Conservation (phyloP, 225 moss, liverwort and hornwort genomes). For the Bryum argenteum region DNA sequence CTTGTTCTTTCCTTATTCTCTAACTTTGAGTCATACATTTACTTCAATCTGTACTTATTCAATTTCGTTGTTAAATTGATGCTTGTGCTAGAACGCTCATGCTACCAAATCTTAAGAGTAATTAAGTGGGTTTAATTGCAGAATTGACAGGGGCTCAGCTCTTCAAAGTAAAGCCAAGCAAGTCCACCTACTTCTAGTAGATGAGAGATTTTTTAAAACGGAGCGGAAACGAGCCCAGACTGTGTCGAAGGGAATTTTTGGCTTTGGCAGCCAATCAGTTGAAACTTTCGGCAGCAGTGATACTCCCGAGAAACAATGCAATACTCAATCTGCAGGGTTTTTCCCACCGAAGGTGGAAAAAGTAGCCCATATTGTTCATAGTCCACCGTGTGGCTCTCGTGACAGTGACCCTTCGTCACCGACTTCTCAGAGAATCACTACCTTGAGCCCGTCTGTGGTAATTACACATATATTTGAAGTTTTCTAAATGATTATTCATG, state of each 20-base stretch:
- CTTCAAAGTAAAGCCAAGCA: slow-evolving; percentile 50
- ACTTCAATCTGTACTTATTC: background rate
- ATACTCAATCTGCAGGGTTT: slow-evolving; percentile 20
- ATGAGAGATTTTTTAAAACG: slow-evolving; percentile 39
- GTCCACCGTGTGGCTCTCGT: slow-evolving; percentile 12
- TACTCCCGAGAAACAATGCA: slow-evolving; percentile 12
- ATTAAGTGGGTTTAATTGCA: slow-evolving; percentile 21
- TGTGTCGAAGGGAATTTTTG: slow-evolving; percentile 50
- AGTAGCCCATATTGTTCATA: slow-evolving; percentile 20
- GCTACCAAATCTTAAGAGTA: slow-evolving; percentile 18
- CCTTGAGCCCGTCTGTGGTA: slow-evolving; percentile 39
- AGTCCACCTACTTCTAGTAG: slow-evolving; percentile 38
- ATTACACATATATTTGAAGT: background rate
- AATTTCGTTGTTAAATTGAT: slow-evolving; percentile 2
- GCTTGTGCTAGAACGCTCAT: slow-evolving; percentile 8
- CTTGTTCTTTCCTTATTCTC: slow-evolving; percentile 23
- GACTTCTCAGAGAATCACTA: slow-evolving; percentile 28
- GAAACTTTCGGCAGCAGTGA: background rate
- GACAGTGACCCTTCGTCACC: slow-evolving; percentile 34
- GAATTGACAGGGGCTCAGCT: slow-evolving; percentile 48
- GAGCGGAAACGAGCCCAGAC: slow-evolving; percentile 50
- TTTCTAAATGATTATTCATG: background rate
- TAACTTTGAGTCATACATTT: background rate
- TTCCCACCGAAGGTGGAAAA: slow-evolving; percentile 18
- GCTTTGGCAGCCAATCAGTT: slow-evolving; percentile 49